These are phyloP conservation scores for Lanmaoa rubissima DNA, from an alignment of 768 basidiomycete species.

Conservation along the genomic window DNA sequence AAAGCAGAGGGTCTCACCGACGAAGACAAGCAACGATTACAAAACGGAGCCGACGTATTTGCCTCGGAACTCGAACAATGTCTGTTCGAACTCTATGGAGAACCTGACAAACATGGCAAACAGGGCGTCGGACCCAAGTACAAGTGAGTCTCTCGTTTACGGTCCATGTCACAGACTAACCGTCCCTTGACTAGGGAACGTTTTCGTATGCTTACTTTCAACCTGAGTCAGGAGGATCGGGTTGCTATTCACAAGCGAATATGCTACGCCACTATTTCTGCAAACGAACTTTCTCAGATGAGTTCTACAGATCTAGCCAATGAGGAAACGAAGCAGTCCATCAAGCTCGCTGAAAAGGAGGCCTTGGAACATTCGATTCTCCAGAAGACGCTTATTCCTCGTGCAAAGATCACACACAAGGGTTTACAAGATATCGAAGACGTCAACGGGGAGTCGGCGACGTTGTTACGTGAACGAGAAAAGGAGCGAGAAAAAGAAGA, in stretches of 20 bases:
- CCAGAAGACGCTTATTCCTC: slow-evolving; percentile 57
- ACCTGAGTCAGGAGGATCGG: slow-evolving; percentile 81
- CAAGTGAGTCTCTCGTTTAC: slow-evolving; percentile 53
- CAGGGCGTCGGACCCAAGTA: slow-evolving; percentile 71
- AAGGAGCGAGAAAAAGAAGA: slow-evolving; percentile 61
- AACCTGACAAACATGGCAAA: slow-evolving; percentile 69
- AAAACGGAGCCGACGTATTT: slow-evolving; percentile 60
- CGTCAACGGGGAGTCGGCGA: slow-evolving; percentile 51
- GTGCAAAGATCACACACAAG: slow-evolving; percentile 91
- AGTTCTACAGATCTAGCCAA: slow-evolving; percentile 86
- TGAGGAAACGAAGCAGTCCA: slow-evolving; percentile 81
- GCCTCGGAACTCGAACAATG: slow-evolving; percentile 72
- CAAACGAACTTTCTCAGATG: slow-evolving; percentile 77
- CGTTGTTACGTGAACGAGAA: slow-evolving; percentile 45
- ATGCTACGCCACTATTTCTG: slow-evolving; percentile 59
- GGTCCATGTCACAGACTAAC: slow-evolving; percentile 1
- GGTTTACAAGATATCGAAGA: slow-evolving; percentile 89
- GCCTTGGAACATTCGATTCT: slow-evolving; percentile 84
- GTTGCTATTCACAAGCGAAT: slow-evolving; percentile 78
- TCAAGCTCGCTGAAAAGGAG: slow-evolving; percentile 79
- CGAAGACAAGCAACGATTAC: slow-evolving; percentile 55
- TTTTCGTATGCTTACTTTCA: slow-evolving; percentile 87
- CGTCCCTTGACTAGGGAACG: slow-evolving; percentile 58
- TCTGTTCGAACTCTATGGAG: slow-evolving; percentile 72
- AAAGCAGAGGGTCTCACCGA: slow-evolving; percentile 54